Evolutionary conservation across 2,329 filamentous ascomycete genomes (phyloP).

Genomic region (Lecanosticta acicola): DNA sequence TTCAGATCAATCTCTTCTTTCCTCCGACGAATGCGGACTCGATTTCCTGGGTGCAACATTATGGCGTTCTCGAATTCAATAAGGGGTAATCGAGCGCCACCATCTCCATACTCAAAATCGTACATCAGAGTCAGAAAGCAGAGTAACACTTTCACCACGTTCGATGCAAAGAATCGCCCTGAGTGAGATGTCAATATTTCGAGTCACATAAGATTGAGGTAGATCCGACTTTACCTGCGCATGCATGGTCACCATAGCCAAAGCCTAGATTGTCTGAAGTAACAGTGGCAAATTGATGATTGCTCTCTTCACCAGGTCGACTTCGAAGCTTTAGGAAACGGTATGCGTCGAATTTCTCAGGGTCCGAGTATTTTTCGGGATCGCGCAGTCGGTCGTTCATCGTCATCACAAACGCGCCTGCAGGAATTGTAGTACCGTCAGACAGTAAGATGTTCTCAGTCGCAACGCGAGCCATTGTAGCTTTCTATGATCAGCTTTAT

Average conservation of each 20-base stretch:
- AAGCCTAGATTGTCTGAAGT: constrained; percentile 23
- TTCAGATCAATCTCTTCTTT: constrained; percentile 9
- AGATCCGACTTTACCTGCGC: background rate
- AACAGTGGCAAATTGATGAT: constrained; percentile 20
- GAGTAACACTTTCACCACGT: constrained; percentile 33
- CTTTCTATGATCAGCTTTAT: no score
- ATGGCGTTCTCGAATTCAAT: background rate
- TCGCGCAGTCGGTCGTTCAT: no score
- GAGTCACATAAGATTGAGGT: no score
- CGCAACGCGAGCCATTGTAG: no score
- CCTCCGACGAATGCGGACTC: constrained; percentile 1
- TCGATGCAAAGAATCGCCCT: constrained; percentile 33
- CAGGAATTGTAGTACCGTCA: constrained; percentile 14
- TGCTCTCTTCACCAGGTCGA: constrained; percentile 19
- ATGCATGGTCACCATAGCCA: constrained; percentile 30
- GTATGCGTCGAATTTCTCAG: constrained; percentile 20
- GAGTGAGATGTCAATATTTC: no score
- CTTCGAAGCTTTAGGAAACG: constrained; percentile 20
- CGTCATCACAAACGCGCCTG: constrained; percentile 16
- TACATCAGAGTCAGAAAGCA: constrained; percentile 32
- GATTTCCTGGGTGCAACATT: background rate
- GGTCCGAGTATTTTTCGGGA: constrained; percentile 4
- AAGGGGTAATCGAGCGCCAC: background rate
- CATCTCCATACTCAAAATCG: constrained; percentile 16
- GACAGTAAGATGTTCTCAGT: no score